Evolutionary conservation across 2,329 filamentous ascomycete genomes (phyloP).

Genomic region (Cercospora sojina): DNA sequence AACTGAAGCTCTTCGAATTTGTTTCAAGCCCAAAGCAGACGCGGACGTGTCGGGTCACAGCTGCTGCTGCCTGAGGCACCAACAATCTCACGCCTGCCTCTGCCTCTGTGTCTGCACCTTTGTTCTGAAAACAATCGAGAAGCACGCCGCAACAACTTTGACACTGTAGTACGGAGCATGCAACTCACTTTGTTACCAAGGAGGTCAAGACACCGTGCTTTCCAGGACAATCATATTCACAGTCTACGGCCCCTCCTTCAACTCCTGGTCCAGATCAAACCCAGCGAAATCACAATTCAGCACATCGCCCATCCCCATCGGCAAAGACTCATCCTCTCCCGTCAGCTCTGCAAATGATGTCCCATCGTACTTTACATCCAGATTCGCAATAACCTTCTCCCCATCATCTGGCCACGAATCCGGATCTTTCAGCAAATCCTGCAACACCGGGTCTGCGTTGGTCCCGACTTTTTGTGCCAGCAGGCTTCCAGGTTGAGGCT

Average conservation of each 20-base stretch:
- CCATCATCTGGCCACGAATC: constrained; percentile 18
- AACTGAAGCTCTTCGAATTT: constrained; percentile 5
- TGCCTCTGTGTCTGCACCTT: not conserved
- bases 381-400: not conserved
- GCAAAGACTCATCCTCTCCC: not conserved
- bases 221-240: not conserved
- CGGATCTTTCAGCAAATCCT: constrained; percentile 16
- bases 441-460: constrained; percentile 14
- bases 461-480: constrained; percentile 20
- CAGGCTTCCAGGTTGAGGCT: constrained; percentile 16
- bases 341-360: not conserved
- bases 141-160: not conserved
- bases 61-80: not conserved
- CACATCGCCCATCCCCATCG: not conserved
- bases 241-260: not conserved
- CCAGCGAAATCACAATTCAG: not conserved
- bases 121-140: not conserved
- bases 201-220: not conserved
- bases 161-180: not conserved
- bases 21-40: constrained; percentile 1
- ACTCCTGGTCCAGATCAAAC: not conserved
- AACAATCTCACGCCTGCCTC: not conserved
- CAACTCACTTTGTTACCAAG: not conserved
- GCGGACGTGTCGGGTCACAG: constrained; percentile 5
- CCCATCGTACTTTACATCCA: not conserved